Base-by-base conservation (phyloP, 2,329 filamentous ascomycete species). In the Botrytis byssoidea region DNA sequence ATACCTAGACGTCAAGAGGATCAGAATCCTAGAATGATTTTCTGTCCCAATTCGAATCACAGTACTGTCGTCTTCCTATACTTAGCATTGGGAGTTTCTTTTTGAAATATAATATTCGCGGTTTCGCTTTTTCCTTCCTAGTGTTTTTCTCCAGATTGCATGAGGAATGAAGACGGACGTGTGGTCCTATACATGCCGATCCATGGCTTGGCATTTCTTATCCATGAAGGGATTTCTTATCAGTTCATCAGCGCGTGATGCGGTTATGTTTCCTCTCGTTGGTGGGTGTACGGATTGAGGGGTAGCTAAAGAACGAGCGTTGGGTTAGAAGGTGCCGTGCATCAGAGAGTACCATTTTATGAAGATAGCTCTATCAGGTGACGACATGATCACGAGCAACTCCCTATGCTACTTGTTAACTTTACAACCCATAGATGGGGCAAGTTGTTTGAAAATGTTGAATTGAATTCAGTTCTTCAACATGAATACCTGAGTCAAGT, bases 181-280 rank as follows among this genome's bases (percentile, higher is more conserved):
- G 35, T 16, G 12, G 14, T 37, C 35, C 12, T 22, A 40, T 40
- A 40, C 7, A 29, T 40, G 32, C 64, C 64, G 44, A 51, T 67
- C 29, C 14, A 37, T 67, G 1, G 37, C 64, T 67, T 67, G 64
- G 44, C 64, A 37, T 66, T 51, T 48, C 44, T 66, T 48, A 66
- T 66, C 44, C 32, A 66, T 48, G 59, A n/a, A 61, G 35, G 37
- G 6, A 25, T 61, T 40, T 61, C 35, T 40, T 40, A 25, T 61
- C 32, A 14, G 59, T n/a, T 16, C 20, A 25, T 32, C 20, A 37
- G 64, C 32, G 64, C 32, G 40, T 67, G 46, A 51, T 67, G 64
- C 64, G 64, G 32, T 67, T 51, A 29, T 40, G 37, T 51, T 18
- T 65, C 29, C n/a, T 42, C 42, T 29, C 14, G 29, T 48, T 35